Conservation (phyloP, 805 yeast genomes). For the Saccharomycopsis malanga region DNA sequence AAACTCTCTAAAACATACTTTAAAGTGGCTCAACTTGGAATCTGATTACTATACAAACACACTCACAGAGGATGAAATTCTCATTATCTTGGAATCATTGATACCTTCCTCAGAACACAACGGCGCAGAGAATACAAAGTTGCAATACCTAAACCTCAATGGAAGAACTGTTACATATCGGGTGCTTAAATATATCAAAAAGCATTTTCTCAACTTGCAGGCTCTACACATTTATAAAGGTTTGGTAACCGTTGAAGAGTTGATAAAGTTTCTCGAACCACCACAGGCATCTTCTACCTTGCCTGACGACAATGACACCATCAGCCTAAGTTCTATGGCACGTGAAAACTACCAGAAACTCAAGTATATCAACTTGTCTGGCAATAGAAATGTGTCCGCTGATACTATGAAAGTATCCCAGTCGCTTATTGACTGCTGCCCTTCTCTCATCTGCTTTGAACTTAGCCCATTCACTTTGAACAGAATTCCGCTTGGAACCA, state of each 20-base stretch:
- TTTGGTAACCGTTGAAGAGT: neutral
- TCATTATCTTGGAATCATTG: slow-evolving; percentile 10
- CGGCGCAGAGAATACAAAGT: slow-evolving; percentile 1
- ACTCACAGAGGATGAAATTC: slow-evolving; percentile 9
- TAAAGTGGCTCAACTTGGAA: slow-evolving; percentile 17
- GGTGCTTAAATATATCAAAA: slow-evolving; percentile 9
- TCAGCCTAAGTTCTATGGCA: neutral
- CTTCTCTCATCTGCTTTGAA: neutral
- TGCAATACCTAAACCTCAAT: slow-evolving; percentile 15
- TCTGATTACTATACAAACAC: slow-evolving; percentile 1
- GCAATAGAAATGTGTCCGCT: slow-evolving; percentile 1
- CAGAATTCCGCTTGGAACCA: neutral
- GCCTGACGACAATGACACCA: neutral
- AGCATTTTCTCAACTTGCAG: slow-evolving; percentile 5
- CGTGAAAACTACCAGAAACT: neutral
- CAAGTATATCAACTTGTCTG: slow-evolving; percentile 5
- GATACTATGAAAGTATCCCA: neutral
- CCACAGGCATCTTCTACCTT: neutral
- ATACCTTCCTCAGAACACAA: neutral
- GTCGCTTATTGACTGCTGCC: neutral
- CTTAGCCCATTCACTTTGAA: neutral
- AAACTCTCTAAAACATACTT: neutral
- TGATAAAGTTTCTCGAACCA: neutral
- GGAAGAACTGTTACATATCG: slow-evolving; percentile 6
- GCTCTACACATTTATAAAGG: slow-evolving; percentile 13